Conservation (phyloP, 2,329 filamentous ascomycete species). For the Alternaria triticimaculans region DNA sequence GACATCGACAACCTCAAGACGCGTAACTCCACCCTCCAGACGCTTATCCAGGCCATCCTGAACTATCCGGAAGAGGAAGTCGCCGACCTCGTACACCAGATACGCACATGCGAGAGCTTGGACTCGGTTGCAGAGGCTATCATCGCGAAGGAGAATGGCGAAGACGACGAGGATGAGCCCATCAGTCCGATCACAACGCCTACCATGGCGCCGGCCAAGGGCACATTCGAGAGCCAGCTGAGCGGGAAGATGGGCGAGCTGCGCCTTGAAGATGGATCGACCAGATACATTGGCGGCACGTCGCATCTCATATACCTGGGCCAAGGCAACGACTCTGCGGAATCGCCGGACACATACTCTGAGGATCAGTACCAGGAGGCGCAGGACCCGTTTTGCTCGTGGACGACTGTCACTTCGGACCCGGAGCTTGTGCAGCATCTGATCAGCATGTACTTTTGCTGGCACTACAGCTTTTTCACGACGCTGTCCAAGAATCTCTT, state of each 20-base stretch:
- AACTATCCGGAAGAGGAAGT: conserved; percentile 91
- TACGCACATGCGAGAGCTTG: conserved; percentile 81
- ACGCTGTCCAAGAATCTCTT: conserved; percentile 87
- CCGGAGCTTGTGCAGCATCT: conserved; percentile 81
- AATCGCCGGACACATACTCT: conserved; percentile 43
- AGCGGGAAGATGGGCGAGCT: conserved; percentile 94
- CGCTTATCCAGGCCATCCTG: conserved; percentile 89
- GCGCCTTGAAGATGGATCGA: conserved; percentile 82
- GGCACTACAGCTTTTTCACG: conserved; percentile 97
- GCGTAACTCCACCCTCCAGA: conserved; percentile 84
- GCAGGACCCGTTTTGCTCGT: conserved; percentile 78
- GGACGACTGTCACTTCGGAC: conserved; percentile 86
- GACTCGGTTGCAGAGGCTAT: conserved; percentile 69
- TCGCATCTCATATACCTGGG: conserved; percentile 86
- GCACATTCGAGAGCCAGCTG: conserved; percentile 75
- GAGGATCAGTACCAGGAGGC: conserved; percentile 58
- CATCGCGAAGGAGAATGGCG: conserved; percentile 58
- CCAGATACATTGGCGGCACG: conserved; percentile 91
- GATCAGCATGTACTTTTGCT: conserved; percentile 97
- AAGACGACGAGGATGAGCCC: conserved; percentile 53
- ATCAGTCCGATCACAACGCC: conserved; percentile 41
- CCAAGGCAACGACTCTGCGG: conserved; percentile 39
- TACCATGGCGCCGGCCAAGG: conserved; percentile 40
- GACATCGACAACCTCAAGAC: conserved; percentile 89
- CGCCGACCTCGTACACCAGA: conserved; percentile 78